Percentiles rank a stretch among this genome's conserved stretches.
Evolutionary conservation across 2,329 filamentous ascomycete genomes (phyloP).

Genomic region (Lachnellula suecica): DNA sequence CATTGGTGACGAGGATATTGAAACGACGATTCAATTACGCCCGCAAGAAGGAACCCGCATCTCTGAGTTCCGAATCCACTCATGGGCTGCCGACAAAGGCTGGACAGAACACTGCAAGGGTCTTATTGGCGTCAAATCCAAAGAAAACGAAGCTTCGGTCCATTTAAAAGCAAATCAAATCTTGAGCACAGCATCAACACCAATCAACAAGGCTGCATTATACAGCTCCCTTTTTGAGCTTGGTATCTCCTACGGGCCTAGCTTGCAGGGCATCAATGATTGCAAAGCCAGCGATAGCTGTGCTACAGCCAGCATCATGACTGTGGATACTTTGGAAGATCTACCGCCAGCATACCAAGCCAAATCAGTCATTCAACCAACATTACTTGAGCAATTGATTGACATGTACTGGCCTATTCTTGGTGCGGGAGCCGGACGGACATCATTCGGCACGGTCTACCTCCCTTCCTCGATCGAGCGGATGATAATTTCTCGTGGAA

Average conservation of each 20-base stretch:
- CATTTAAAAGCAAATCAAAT: too few relatives aligned
- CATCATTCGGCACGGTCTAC: slow-evolving; percentile 38
- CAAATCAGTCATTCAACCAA: slow-evolving; percentile 43
- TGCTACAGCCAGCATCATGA: slow-evolving; percentile 35
- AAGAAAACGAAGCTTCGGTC: too few relatives aligned
- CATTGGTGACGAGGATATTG: slow-evolving; percentile 48
- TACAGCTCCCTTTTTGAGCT: slow-evolving; percentile 46
- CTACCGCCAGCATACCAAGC: slow-evolving; percentile 48
- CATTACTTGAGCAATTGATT: slow-evolving; percentile 46
- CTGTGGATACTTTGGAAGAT: slow-evolving; percentile 41
- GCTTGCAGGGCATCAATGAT: slow-evolving; percentile 50
- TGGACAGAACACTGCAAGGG: slow-evolving; percentile 48
- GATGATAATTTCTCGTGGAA: slow-evolving; percentile 36
- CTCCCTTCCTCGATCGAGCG: slow-evolving; percentile 42
- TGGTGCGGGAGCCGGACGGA: slow-evolving; percentile 34
- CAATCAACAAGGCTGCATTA: too few relatives aligned
- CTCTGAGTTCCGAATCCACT: slow-evolving; percentile 54
- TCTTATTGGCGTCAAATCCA: too few relatives aligned
- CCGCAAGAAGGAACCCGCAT: slow-evolving; percentile 41
- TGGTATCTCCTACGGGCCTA: slow-evolving; percentile 50
- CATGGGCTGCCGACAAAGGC: slow-evolving; percentile 48
- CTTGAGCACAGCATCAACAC: too few relatives aligned
- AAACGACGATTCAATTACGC: slow-evolving; percentile 36
- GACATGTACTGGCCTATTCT: slow-evolving; percentile 40
- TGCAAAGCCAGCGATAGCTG: slow-evolving; percentile 39